These are phyloP conservation scores for Plasmodium cynomolgi DNA, from an alignment of 169 alveolate species.

Conservation along the genomic window DNA sequence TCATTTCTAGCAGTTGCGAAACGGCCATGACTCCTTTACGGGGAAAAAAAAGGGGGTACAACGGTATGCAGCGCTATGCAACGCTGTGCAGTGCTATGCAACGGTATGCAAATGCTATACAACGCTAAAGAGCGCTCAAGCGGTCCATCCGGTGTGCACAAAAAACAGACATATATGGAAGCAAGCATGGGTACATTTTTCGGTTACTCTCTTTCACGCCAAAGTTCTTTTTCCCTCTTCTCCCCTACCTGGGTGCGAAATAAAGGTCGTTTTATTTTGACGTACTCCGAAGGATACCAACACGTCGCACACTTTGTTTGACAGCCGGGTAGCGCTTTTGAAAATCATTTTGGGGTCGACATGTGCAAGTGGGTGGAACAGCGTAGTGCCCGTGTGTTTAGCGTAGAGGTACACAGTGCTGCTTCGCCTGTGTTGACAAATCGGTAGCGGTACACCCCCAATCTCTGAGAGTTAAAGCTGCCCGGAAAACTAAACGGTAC, in stretches of 20 bases:
- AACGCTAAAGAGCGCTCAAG: neutral
- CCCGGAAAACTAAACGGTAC: neutral
- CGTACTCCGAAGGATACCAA: constrained; percentile 86
- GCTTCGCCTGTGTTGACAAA: neutral
- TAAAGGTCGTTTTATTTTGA: constrained; percentile 82
- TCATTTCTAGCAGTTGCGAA: constrained; percentile 86
- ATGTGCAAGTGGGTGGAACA: neutral
- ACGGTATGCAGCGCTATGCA: neutral
- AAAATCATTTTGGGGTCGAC: constrained; percentile 36
- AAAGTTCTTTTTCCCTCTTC: neutral
- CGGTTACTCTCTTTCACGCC: neutral
- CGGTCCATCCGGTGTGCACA: neutral
- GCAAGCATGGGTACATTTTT: neutral
- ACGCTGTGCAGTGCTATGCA: neutral
- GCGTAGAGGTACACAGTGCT: neutral
- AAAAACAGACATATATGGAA: neutral
- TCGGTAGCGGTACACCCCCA: neutral
- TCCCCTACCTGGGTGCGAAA: constrained; percentile 85
- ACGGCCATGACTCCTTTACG: constrained; percentile 85
- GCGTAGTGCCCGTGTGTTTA: neutral
- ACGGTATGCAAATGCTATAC: too few relatives aligned
- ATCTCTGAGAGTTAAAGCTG: neutral
- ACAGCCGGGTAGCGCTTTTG: constrained; percentile 9
- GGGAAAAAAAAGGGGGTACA: neutral
- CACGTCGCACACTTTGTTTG: constrained; percentile 83